Base-by-base conservation (phyloP, 306 rosid genomes). In the Elaeagnus macrophylla region DNA sequence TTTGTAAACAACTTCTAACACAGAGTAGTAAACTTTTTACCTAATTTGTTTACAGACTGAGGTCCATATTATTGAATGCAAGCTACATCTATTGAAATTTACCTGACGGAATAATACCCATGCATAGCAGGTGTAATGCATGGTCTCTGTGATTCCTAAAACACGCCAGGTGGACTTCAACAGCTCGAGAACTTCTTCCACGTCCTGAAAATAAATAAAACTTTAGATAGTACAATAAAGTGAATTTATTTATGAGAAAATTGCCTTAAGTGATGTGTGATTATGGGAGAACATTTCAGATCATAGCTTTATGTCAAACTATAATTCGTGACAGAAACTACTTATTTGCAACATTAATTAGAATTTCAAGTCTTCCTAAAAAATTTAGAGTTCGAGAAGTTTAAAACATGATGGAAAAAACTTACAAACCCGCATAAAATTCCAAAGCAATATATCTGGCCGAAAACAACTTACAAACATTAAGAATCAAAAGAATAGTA, bases 51-150 rank as follows among this genome's bases (percentile, higher is more conserved):
- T 5, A 45, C 7, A 8, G 19, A 45, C 3, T 45, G 17, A 45
- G 12, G 17, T 13, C 17, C 49, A 45, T 45, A 12, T 14, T 13
- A 45, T 1, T 45, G 15, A 1, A 13, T 6, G 49, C 9, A 12
- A 50, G 49, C 20, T 50, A 58, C 39, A n/a, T 54, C 51, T 57
- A 60, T 48, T 20, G 39, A 48, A 44, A 13, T 62, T 55, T 75
- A 91, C 99, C 96, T 91, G 99, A 52, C 95, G 96, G 72, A 87
- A 87, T 64, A 91, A 73, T 60, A 91, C 95, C 99, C 99, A 91
- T 65, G 93, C 91, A 82, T 78, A 87, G 78, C 96, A 81, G 54
- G 99, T 87, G 65, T 69, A 70, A 73, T 91, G 99, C 54, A 91
- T 82, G 65, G 99, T 91, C 93, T 91, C 99, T 8, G 85, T 84